phyloP scores from a whole-genome alignment of 371 early-diverging fungal genomes.

The Actinomortierella ambigua region DNA sequence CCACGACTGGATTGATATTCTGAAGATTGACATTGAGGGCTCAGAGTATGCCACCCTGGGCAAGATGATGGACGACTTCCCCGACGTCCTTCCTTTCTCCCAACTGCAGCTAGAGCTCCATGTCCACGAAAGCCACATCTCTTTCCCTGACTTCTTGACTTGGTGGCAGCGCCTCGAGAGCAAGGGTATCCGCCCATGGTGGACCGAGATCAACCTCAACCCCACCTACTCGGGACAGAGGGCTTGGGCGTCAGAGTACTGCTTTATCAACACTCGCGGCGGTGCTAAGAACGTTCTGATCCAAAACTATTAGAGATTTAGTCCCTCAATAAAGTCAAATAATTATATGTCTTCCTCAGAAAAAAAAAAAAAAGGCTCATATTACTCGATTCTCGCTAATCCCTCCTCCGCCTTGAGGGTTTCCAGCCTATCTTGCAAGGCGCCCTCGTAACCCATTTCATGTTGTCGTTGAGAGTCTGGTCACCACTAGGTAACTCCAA shows the following conservation, averaged over 20 bases:
- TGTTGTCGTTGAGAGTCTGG: too few species aligned
- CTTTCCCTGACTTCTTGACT: neutral
- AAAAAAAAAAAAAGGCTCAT: too few species aligned
- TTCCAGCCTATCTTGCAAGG: too few species aligned
- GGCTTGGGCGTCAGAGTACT: neutral
- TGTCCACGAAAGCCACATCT: neutral
- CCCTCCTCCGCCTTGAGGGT: too few species aligned
- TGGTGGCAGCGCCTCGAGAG: neutral
- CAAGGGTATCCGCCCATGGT: neutral
- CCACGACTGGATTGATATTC: constrained; percentile 1
- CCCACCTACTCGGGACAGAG: neutral
- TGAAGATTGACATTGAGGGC: constrained; percentile 2
- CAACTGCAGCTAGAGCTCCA: constrained; percentile 1
- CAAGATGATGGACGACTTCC: neutral
- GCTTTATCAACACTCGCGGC: constrained; percentile 1
- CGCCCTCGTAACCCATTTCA: too few species aligned
- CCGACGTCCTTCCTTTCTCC: constrained; percentile 1
- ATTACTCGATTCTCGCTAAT: too few species aligned
- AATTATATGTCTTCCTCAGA: too few species aligned
- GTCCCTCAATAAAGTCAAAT: too few species aligned
- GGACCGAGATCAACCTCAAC: constrained; percentile 4
- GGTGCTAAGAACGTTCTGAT: neutral
- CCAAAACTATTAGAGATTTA: neutral
- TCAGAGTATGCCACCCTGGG: neutral
- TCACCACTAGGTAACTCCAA: too few species aligned